phyloP scores from a whole-genome alignment of 805 yeast genomes.

The Cyberlindnera petersonii region DNA sequence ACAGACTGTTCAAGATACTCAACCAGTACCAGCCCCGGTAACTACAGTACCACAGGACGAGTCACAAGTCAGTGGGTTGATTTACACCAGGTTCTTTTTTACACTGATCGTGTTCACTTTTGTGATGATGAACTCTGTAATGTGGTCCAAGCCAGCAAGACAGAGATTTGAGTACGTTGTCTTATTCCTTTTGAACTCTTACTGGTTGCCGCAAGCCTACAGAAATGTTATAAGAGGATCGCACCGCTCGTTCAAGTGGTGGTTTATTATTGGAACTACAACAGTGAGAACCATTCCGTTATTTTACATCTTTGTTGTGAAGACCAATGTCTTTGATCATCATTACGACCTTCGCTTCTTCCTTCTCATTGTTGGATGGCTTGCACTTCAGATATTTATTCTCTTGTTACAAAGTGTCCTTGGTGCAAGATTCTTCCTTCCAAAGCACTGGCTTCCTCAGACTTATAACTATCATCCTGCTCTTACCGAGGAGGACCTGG shows the following conservation, averaged over 20 bases:
- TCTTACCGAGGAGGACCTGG: slow-evolving; percentile 55
- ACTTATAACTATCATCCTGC: slow-evolving; percentile 81
- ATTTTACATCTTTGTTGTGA: slow-evolving; percentile 50
- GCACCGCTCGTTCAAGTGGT: slow-evolving; percentile 66
- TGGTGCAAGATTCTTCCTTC: slow-evolving; percentile 84
- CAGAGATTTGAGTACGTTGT: slow-evolving; percentile 52
- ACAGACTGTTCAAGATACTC: slow-evolving; percentile 22
- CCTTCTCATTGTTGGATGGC: slow-evolving; percentile 47
- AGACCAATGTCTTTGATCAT: slow-evolving; percentile 66
- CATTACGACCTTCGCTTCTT: slow-evolving; percentile 55
- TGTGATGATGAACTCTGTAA: slow-evolving; percentile 48
- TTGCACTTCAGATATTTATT: slow-evolving; percentile 52
- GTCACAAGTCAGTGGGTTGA: slow-evolving; percentile 50
- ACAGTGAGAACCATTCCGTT: slow-evolving; percentile 61
- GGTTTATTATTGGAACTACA: slow-evolving; percentile 68
- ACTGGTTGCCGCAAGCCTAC: slow-evolving; percentile 86
- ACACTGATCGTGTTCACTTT: slow-evolving; percentile 51
- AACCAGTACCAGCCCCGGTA: slow-evolving; percentile 7
- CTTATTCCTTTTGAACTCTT: slow-evolving; percentile 55
- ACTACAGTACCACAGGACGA: slow-evolving; percentile 38
- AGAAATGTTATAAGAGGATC: slow-evolving; percentile 71
- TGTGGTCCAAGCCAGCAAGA: slow-evolving; percentile 62
- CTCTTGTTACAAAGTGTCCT: slow-evolving; percentile 59
- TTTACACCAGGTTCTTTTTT: slow-evolving; percentile 56
- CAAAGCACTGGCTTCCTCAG: slow-evolving; percentile 68